Conservation (phyloP, 2,329 filamentous ascomycete species). For the Clonostachys solani region DNA sequence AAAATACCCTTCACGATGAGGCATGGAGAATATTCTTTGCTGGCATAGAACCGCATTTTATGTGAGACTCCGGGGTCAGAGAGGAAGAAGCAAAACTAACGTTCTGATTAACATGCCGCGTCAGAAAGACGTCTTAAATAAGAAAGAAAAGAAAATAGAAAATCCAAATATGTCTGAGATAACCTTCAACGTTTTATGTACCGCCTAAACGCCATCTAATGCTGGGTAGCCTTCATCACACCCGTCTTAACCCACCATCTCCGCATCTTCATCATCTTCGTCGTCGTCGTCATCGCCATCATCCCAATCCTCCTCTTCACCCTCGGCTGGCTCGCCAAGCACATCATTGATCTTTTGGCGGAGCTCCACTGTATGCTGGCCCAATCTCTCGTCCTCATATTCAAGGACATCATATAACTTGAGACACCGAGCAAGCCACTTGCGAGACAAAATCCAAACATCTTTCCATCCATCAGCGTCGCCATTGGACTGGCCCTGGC, state of each 20-base stretch:
- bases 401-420: constrained; percentile 74
- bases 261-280: constrained; percentile 51
- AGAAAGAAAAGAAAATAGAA: not conserved
- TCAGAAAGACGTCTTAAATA: no score
- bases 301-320: constrained; percentile 51
- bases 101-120: no score
- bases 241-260: constrained; percentile 41
- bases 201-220: constrained; percentile 16
- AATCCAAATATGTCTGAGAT: not conserved
- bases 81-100: no score
- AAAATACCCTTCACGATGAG: no score
- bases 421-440: constrained; percentile 79
- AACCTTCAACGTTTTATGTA: constrained; percentile 1
- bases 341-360: constrained; percentile 58
- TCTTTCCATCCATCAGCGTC: constrained; percentile 47
- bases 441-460: constrained; percentile 69
- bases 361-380: constrained; percentile 71
- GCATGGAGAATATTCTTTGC: no score
- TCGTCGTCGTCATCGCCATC: constrained; percentile 46
- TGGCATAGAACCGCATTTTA: no score
- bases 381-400: constrained; percentile 80
- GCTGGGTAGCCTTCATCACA: constrained; percentile 9
- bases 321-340: constrained; percentile 54
- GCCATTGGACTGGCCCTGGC: constrained; percentile 24
- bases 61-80: no score